Evolutionary conservation across 1,139 yeast genomes (phyloP), one percentile per base, ranked within the genome.

Genomic region (Debaryomyces sp.): DNA sequence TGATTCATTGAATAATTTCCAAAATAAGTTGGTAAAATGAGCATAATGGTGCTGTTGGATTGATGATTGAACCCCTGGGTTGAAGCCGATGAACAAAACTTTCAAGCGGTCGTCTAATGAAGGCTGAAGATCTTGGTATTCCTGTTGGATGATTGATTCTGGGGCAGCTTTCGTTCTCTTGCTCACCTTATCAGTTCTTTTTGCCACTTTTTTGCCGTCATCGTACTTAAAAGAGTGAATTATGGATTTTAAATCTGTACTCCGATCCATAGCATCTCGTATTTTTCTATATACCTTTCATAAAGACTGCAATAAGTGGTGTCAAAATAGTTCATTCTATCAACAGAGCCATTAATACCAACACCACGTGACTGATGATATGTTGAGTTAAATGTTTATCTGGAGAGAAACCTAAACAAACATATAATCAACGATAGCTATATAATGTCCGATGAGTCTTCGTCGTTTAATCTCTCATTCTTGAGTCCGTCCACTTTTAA

Each of bases 11-110:
- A 88, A 67, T 32, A 86, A 66, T 53, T 78, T 82, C 94, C 94
- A 87, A 60, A 88, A 87, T 42, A 77, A 64, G 58, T 87, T 87
- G 6, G 89, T 76, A 32, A 71, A 81, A 58, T 87, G 94, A 0
- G 95, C 95, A 61, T 85, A 87, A 59, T 86, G 84, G 60, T 87
- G 94, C 42, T 88, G 91, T 10, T 71, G 67, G 24, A 69, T 58
- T 0, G 90, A 82, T 0, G 94, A 85, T 58, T 77, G 77, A 2
- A 83, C 66, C 2, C 94, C 90, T 0, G 96, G 96, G 56, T 87
- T 87, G 68, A 77, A 86, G 0, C 96, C 96, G 2, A 87, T 75
- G 56, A 87, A 87, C 3, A 87, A 71, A 2, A 86, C 72, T 54
- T 49, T 64, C 58, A 54, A 69, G 58, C 56, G 57, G 35, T 39